Percentiles rank a stretch among this genome's conserved stretches.
Evolutionary conservation across 2,329 filamentous ascomycete genomes (phyloP).

Genomic region (Cercospora beticola): DNA sequence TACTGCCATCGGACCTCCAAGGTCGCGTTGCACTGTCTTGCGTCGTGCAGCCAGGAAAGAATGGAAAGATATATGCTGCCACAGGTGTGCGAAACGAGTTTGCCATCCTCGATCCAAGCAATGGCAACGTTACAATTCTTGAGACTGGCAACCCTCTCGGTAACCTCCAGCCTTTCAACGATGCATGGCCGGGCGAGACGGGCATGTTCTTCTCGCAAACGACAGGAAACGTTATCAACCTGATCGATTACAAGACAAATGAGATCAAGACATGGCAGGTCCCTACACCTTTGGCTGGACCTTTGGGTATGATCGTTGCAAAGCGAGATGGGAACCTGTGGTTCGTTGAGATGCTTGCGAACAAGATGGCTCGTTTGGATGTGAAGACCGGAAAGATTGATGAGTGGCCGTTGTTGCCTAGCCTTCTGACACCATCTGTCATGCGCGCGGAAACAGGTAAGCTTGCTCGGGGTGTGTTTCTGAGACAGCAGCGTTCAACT

Average conservation of each 20-base stretch:
- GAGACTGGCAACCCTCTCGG: conserved; percentile 25
- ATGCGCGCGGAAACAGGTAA: conserved; percentile 26
- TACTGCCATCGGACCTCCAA: conserved; percentile 22
- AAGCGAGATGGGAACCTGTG: conserved; percentile 24
- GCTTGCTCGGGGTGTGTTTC: too few species aligned
- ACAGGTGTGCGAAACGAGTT: conserved; percentile 28
- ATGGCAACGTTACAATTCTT: conserved; percentile 21
- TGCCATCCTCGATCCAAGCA: conserved; percentile 22
- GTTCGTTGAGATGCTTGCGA: conserved; percentile 29
- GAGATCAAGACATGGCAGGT: conserved; percentile 23
- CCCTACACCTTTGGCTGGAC: conserved; percentile 25
- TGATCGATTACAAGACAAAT: conserved; percentile 27
- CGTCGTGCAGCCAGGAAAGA: conserved; percentile 27
- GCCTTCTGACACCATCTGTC: conserved; percentile 24
- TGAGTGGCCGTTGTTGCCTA: conserved; percentile 24
- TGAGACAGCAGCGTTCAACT: too few species aligned
- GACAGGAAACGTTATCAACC: conserved; percentile 25
- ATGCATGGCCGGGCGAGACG: conserved; percentile 27
- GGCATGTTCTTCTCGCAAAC: conserved; percentile 30
- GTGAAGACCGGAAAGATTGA: conserved; percentile 17
- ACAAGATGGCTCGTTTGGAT: conserved; percentile 29
- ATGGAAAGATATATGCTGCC: conserved; percentile 27
- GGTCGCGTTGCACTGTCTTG: conserved; percentile 23
- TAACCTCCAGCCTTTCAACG: conserved; percentile 30
- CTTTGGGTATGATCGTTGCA: conserved; percentile 25